Percentiles rank a stretch among this genome's conserved stretches.
These are phyloP conservation scores for Aurantiochytrium sp. DNA, from an alignment of 108 stramenopile genomes.

Conservation along the genomic window DNA sequence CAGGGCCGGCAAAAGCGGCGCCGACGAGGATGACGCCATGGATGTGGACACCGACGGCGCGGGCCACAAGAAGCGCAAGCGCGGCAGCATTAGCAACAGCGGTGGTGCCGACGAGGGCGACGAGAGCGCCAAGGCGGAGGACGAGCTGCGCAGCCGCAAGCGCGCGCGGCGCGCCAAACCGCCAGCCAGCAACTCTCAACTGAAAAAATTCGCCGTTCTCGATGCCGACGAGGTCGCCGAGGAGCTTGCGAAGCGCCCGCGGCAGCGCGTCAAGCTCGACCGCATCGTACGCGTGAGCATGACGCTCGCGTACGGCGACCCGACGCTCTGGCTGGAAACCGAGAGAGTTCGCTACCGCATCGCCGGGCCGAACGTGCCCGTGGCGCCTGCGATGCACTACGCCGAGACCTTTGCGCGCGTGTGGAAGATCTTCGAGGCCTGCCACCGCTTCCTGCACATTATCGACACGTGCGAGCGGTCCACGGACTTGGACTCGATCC, in stretches of 20 bases:
- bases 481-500: background rate
- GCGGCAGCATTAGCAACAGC: background rate
- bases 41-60: background rate
- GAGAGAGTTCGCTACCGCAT: slow-evolving; percentile 1
- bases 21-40: background rate
- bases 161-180: background rate
- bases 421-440: slow-evolving; percentile 23
- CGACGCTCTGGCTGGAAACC: slow-evolving; percentile 20
- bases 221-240: background rate
- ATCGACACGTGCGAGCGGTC: background rate
- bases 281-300: background rate
- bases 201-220: background rate
- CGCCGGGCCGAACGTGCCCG: background rate
- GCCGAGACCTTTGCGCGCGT: background rate
- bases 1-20: background rate
- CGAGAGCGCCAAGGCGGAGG: background rate
- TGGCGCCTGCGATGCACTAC: background rate
- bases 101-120: background rate
- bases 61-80: background rate
- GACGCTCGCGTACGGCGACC: background rate
- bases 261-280: background rate
- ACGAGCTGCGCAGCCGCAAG: background rate
- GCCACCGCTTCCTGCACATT: background rate
- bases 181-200: background rate
- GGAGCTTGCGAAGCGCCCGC: background rate